Conservation (phyloP, 2,329 filamentous ascomycete genomes). For the Orbilia javanica region DNA sequence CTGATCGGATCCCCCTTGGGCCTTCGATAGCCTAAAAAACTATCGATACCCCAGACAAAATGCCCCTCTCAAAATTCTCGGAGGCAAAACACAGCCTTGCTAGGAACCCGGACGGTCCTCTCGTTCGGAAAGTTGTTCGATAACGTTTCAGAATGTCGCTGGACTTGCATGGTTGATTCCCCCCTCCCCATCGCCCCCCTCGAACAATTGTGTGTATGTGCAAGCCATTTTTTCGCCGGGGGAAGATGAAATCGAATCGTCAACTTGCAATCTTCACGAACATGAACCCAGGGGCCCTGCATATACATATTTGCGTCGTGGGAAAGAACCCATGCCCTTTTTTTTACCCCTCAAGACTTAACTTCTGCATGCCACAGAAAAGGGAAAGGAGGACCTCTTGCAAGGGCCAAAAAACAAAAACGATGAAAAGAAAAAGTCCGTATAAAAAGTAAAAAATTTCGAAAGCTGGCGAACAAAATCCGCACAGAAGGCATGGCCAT, state of each 20-base stretch:
- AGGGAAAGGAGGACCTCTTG: conserved; percentile 29
- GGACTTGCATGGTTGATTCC: conserved; percentile 54
- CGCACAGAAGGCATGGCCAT: conserved; percentile 8
- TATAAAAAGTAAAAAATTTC: conserved; percentile 54
- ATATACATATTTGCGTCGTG: conserved; percentile 34
- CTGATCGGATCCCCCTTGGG: background rate
- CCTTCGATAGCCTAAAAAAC: conserved; percentile 18
- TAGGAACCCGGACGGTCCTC: conserved; percentile 13
- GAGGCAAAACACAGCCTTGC: conserved; percentile 42
- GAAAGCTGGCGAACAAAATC: conserved; percentile 22
- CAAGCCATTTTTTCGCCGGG: conserved; percentile 32
- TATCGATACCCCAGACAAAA: conserved; percentile 31
- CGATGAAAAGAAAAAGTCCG: conserved; percentile 27
- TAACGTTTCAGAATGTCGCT: conserved; percentile 59
- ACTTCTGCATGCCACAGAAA: conserved; percentile 36
- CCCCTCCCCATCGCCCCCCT: background rate
- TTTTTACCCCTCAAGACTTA: conserved; percentile 24
- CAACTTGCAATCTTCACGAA: conserved; percentile 43
- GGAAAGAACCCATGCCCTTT: conserved; percentile 30
- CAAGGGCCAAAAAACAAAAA: conserved; percentile 10
- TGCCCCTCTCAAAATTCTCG: conserved; percentile 27
- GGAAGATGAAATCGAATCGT: conserved; percentile 33
- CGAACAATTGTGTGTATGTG: too few species aligned
- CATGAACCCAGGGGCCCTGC: conserved; percentile 51
- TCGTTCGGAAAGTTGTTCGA: conserved; percentile 58